A percentile compares a stretch with the other conserved stretches of the same genome.
Evolutionary conservation across 495 filamentous ascomycete species (phyloP).

Genomic region (Penicillium paxilli): DNA sequence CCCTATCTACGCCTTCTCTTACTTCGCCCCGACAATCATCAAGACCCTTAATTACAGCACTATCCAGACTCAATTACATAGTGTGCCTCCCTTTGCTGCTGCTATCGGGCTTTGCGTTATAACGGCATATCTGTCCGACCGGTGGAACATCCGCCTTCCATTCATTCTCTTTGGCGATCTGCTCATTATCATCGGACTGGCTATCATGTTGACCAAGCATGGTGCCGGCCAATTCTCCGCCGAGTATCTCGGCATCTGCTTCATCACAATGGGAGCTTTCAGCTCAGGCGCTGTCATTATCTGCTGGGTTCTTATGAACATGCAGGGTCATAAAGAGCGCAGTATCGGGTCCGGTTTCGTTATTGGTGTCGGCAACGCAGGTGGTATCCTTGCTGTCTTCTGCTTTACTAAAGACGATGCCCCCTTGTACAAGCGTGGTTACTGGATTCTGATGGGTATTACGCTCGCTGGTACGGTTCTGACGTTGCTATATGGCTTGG

Average conservation of each 20-base stretch:
- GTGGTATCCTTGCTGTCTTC: slow-evolving; percentile 41
- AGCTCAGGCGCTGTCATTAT: slow-evolving; percentile 26
- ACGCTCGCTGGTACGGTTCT: slow-evolving; percentile 6
- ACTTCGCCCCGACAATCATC: slow-evolving; percentile 41
- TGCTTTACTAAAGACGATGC: slow-evolving; percentile 35
- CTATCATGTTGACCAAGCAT: slow-evolving; percentile 57
- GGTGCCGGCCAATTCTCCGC: slow-evolving; percentile 63
- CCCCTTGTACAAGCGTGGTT: slow-evolving; percentile 34
- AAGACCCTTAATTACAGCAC: slow-evolving; percentile 39
- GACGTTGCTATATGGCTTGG: neutral
- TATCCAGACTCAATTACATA: slow-evolving; percentile 51
- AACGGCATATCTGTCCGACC: slow-evolving; percentile 35
- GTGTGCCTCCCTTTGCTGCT: slow-evolving; percentile 45
- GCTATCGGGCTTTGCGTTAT: slow-evolving; percentile 57
- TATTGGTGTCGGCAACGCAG: slow-evolving; percentile 36
- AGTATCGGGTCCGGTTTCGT: slow-evolving; percentile 32
- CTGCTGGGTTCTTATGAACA: slow-evolving; percentile 37
- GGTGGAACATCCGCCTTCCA: slow-evolving; percentile 23
- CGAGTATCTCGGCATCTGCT: slow-evolving; percentile 64
- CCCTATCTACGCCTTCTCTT: slow-evolving; percentile 23
- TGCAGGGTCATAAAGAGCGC: slow-evolving; percentile 31
- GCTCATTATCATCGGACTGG: slow-evolving; percentile 56
- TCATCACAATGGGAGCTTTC: slow-evolving; percentile 55
- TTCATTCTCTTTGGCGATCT: slow-evolving; percentile 50
- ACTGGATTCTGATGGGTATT: slow-evolving; percentile 21